Evolutionary conservation across 1,139 yeast genomes (phyloP).

Genomic region (Zygotorulaspora mrakii): DNA sequence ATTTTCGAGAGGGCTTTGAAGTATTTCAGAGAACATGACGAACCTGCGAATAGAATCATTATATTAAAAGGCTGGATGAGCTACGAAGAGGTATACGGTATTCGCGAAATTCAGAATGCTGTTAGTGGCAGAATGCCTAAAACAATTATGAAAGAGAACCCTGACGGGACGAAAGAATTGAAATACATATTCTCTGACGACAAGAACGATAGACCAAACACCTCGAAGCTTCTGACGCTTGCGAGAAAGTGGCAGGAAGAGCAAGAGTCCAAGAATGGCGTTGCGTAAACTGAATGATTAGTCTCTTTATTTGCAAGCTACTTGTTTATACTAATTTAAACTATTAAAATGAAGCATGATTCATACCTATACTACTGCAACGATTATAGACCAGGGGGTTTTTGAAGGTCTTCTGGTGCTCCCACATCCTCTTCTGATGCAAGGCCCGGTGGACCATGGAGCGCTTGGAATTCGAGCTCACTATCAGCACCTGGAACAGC

Average conservation of each 20-base stretch:
- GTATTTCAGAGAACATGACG: constrained; percentile 40
- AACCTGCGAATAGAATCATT: constrained; percentile 47
- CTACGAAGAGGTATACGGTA: constrained; percentile 67
- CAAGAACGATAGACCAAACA: constrained; percentile 37
- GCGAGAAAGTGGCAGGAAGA: constrained; percentile 56
- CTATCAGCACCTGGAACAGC: constrained; percentile 3
- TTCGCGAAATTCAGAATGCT: constrained; percentile 36
- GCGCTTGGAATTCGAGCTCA: constrained; percentile 6
- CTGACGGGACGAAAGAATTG: constrained; percentile 51
- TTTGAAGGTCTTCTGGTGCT: constrained; percentile 10
- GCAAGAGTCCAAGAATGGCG: constrained; percentile 10
- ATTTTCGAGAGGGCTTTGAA: constrained; percentile 52
- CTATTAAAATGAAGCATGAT: constrained; percentile 6
- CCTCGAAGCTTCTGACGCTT: constrained; percentile 55
- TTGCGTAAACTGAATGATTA: no score
- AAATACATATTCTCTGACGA: constrained; percentile 72
- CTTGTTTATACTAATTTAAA: constrained; percentile 7
- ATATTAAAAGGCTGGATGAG: constrained; percentile 61
- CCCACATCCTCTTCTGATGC: constrained; percentile 12
- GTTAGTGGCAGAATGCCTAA: constrained; percentile 57
- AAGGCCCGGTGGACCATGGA: constrained; percentile 31
- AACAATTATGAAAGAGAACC: constrained; percentile 46
- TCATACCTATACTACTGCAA: constrained; percentile 10
- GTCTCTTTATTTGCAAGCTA: no score
- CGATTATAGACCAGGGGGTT: constrained; percentile 24